Conservation (phyloP, 768 basidiomycete species). For the Melanogaster broomeanus region DNA sequence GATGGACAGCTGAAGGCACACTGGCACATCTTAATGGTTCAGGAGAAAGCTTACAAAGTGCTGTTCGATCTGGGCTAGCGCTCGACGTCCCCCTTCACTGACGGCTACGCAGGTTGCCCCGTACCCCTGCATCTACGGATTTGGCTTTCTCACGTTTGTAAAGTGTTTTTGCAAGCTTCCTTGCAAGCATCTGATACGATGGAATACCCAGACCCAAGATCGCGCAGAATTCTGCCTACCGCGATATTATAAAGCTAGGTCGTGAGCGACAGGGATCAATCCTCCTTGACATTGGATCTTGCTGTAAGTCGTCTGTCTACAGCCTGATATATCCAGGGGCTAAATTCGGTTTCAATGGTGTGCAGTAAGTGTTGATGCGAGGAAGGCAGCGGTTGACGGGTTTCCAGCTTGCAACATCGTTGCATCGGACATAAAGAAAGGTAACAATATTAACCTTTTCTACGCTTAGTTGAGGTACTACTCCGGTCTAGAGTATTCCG, state of each 20-base stretch:
- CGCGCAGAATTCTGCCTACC: conserved; percentile 9
- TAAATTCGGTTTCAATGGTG: no score
- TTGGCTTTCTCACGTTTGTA: conserved; percentile 20
- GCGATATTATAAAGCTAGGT: conserved; percentile 31
- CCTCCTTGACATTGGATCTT: conserved; percentile 44
- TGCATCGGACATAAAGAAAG: conserved; percentile 35
- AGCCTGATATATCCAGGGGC: not conserved
- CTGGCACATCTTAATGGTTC: conserved; percentile 28
- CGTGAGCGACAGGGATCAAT: conserved; percentile 35
- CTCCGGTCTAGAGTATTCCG: conserved; percentile 50
- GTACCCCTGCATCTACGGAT: conserved; percentile 28
- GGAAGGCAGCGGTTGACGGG: conserved; percentile 39
- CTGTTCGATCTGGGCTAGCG: not conserved
- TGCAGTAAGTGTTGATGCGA: conserved; percentile 38
- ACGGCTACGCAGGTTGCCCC: not conserved
- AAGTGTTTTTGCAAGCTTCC: not conserved
- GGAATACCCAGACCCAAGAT: not conserved
- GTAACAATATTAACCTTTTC: conserved; percentile 19
- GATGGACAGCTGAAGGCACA: conserved; percentile 25
- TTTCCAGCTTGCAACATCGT: conserved; percentile 36
- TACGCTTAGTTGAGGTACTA: not conserved
- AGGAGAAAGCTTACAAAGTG: conserved; percentile 28
- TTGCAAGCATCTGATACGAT: not conserved
- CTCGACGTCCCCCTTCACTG: no score
- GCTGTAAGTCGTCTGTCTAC: conserved; percentile 29